These are phyloP conservation scores for Neurospora sp. DNA, from an alignment of 2,329 filamentous ascomycete species.

Conservation along the genomic window DNA sequence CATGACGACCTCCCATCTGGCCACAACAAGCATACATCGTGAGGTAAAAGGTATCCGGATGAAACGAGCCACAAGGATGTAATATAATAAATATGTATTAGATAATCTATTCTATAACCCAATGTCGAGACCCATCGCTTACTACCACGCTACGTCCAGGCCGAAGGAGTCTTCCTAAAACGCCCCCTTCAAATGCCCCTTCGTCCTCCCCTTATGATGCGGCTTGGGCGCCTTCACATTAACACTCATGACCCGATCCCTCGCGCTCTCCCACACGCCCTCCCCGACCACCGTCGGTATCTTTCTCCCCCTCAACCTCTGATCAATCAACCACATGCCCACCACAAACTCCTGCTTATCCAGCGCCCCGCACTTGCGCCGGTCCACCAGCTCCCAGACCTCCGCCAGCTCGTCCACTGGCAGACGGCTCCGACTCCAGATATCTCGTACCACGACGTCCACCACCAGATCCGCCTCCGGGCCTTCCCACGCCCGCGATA, in stretches of 20 bases:
- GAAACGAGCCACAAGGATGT: not conserved
- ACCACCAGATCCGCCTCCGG: constrained; percentile 42
- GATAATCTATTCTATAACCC: not conserved
- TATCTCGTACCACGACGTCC: constrained; percentile 60
- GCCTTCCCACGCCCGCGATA: constrained; percentile 6
- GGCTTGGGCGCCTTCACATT: constrained; percentile 23
- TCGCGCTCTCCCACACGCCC: constrained; percentile 66
- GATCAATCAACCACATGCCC: constrained; percentile 74
- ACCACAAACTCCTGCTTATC: constrained; percentile 67
- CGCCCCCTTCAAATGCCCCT: not conserved
- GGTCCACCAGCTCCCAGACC: constrained; percentile 68
- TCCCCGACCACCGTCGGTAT: constrained; percentile 59
- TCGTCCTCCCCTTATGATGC: not conserved
- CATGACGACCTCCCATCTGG: not conserved
- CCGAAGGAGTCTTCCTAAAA: not conserved
- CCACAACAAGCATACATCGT: not conserved
- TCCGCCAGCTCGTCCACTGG: constrained; percentile 59
- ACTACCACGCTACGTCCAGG: not conserved
- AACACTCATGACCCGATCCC: constrained; percentile 28
- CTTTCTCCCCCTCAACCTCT: constrained; percentile 69
- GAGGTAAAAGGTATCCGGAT: not conserved
- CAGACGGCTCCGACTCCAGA: constrained; percentile 64
- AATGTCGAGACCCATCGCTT: not conserved
- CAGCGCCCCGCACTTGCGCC: constrained; percentile 43
- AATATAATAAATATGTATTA: not conserved